Percentiles rank a stretch among this genome's conserved stretches.
Conservation (phyloP, 192 early-diverging fungal species). For the Rhizophagus prolifer region DNA sequence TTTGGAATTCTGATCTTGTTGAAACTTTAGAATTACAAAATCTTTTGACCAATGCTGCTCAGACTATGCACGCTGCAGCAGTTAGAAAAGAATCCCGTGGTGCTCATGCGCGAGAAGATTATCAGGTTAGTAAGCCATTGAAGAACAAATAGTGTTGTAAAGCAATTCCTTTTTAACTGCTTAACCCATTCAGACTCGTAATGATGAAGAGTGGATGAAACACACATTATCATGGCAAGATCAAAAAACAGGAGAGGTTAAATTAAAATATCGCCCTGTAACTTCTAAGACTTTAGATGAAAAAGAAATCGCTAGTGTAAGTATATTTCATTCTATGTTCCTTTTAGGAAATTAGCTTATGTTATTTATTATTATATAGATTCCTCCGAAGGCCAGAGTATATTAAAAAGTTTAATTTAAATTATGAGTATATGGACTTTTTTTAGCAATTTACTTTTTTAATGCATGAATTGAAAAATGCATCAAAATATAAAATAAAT, state of each 20-base stretch:
- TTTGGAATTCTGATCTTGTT: slow-evolving; percentile 98
- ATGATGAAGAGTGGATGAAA: slow-evolving; percentile 98
- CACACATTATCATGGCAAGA: slow-evolving; percentile 95
- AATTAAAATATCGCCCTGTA: slow-evolving; percentile 84
- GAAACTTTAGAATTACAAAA: slow-evolving; percentile 98
- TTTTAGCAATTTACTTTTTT: too few species aligned
- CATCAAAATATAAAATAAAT: too few species aligned
- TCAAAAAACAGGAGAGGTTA: slow-evolving; percentile 72
- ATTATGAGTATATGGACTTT: too few species aligned
- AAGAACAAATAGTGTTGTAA: background rate
- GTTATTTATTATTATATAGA: background rate
- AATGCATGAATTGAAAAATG: too few species aligned
- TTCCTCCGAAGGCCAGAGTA: slow-evolving; percentile 27
- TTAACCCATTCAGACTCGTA: slow-evolving; percentile 52
- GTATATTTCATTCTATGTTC: background rate
- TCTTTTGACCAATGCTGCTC: slow-evolving; percentile 90
- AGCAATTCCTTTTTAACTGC: slow-evolving; percentile 11
- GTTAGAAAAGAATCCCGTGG: slow-evolving; percentile 97
- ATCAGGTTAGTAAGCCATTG: slow-evolving; percentile 35
- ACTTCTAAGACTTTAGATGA: slow-evolving; percentile 83
- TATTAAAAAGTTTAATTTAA: slow-evolving; percentile 4
- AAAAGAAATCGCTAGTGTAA: slow-evolving; percentile 86
- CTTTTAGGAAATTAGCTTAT: background rate
- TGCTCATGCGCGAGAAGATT: slow-evolving; percentile 98
- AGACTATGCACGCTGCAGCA: slow-evolving; percentile 88